Conservation (phyloP, 805 yeast genomes). For the Lachancea cidri region DNA sequence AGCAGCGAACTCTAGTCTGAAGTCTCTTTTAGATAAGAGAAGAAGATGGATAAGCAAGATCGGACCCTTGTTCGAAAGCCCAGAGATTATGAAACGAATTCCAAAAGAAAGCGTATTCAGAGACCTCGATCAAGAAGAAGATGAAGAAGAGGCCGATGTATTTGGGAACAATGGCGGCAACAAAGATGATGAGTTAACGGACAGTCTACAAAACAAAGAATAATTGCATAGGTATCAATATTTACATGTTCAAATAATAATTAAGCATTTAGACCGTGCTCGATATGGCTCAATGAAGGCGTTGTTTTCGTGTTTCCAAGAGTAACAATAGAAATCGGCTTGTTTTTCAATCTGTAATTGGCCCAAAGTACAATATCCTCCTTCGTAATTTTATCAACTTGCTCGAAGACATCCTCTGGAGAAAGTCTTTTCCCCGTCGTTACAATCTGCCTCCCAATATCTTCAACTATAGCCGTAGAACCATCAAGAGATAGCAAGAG, state of each 20-base stretch:
- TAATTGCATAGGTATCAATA: conserved; percentile 2
- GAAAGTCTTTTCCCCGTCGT: conserved; percentile 71
- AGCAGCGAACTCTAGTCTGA: conserved; percentile 72
- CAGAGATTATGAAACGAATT: conserved; percentile 67
- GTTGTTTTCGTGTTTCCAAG: conserved; percentile 73
- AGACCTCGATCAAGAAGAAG: conserved; percentile 35
- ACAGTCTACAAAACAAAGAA: conserved; percentile 10
- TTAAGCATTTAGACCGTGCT: conserved; percentile 29
- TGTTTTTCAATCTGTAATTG: conserved; percentile 66
- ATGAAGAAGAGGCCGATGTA: conserved; percentile 37
- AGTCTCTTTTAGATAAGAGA: conserved; percentile 79
- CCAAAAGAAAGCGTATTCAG: conserved; percentile 59
- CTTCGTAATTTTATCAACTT: conserved; percentile 72
- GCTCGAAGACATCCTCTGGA: conserved; percentile 45
- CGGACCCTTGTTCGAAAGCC: conserved; percentile 73
- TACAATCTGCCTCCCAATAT: conserved; percentile 93
- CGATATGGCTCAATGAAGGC: conserved; percentile 62
- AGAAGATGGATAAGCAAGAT: conserved; percentile 83
- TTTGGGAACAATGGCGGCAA: conserved; percentile 24
- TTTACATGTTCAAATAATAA: background rate
- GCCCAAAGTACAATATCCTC: conserved; percentile 87
- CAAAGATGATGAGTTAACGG: conserved; percentile 29
- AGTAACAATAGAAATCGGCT: conserved; percentile 88
- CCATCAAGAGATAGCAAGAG: conserved; percentile 86
- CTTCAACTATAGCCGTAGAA: conserved; percentile 94